These are phyloP conservation scores for Ascochyta lentis DNA, from an alignment of 2,329 filamentous ascomycete genomes.

Conservation along the genomic window DNA sequence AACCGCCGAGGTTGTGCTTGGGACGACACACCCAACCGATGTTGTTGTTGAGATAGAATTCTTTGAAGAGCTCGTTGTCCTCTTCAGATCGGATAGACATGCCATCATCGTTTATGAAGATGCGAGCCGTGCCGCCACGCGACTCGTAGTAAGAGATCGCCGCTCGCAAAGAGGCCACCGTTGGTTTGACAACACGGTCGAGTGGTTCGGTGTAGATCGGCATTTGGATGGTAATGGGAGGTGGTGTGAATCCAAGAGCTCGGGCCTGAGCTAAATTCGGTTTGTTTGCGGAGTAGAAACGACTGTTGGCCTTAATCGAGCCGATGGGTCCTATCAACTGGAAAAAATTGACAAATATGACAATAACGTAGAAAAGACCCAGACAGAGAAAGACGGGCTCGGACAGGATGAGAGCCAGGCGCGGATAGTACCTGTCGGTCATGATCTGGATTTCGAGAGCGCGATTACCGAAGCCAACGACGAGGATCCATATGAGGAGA, in stretches of 20 bases:
- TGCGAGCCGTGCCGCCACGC: conserved; percentile 66
- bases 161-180: conserved; percentile 76
- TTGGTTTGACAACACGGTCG: conserved; percentile 72
- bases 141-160: conserved; percentile 56
- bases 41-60: conserved; percentile 55
- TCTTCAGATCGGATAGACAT: conserved; percentile 63
- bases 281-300: conserved; percentile 75
- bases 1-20: conserved; percentile 40
- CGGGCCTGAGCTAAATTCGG: conserved; percentile 58
- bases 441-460: conserved; percentile 70
- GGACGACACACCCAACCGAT: conserved; percentile 55
- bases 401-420: conserved; percentile 69
- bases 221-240: conserved; percentile 76
- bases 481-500: conserved; percentile 68
- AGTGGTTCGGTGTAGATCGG: conserved; percentile 87
- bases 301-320: conserved; percentile 76
- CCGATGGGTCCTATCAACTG: conserved; percentile 77
- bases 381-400: conserved; percentile 79
- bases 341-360: conserved; percentile 75
- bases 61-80: conserved; percentile 50
- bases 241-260: conserved; percentile 66
- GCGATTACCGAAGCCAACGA: conserved; percentile 72
- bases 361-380: conserved; percentile 80
- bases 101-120: conserved; percentile 71
- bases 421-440: conserved; percentile 68